Evolutionary conservation across 2,329 filamentous ascomycete genomes (phyloP), one percentile per base, ranked within the genome.

Genomic region (Phialocephala subalpina): DNA sequence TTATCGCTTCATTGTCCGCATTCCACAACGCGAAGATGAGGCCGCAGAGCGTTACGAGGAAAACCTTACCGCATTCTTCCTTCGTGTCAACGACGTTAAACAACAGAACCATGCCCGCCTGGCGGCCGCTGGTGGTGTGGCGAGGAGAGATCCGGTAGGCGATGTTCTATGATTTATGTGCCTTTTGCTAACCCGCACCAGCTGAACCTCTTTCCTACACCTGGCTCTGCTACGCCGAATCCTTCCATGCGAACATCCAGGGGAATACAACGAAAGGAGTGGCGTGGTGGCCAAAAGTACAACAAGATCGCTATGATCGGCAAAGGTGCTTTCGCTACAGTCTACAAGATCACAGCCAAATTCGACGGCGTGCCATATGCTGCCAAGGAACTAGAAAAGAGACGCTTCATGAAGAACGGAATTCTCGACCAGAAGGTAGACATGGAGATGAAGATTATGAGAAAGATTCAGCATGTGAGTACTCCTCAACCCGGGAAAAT

Each of bases 401-500:
- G 92, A 60, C 89, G 90, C 20, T 97, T 97, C 76, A 92, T 97
- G 82, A 97, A 97, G 80, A 96, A 97, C 73, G 94, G 94, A 2
- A 84, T 94, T 22, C 80, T 97, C 25, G 94, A 97, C 74, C 90
- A 94, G 71, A 97, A 97, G 78, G 91, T 98, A 16, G 93, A 97
- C 76, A 97, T 97, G 73, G 96, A 99, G 80, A 95, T 99, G 90
- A 92, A 89, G 70, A 98, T 99, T 73, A 98, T 99, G 93, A 89
- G 91, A 74, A 86, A 84, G 62, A 86, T 98, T 60, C 83, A 90
- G 62, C 96, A 99, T 81, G 92, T 94, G 81, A 84, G 91, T 79
- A 33, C 7, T 35, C 3, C 20, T 14, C 38, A 2, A 3, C 12
- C 1, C n/a, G 8, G 4, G 29, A 6, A 12, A 40, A 22, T 5